Conservation (phyloP, 2,329 filamentous ascomycete genomes). For the Nigrospora osmanthi region DNA sequence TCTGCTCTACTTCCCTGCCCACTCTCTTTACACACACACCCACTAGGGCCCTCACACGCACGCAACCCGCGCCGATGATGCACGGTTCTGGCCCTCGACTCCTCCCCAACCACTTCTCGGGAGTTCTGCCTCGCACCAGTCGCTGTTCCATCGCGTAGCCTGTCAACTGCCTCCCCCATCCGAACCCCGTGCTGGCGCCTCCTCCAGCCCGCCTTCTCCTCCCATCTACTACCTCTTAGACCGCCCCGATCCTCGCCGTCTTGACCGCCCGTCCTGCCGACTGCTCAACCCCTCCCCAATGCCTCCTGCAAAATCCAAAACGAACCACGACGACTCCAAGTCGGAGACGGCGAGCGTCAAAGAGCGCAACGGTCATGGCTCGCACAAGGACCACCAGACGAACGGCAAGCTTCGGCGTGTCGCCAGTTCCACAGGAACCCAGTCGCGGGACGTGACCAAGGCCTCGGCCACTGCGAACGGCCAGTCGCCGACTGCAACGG, state of each 20-base stretch:
- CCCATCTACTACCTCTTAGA: too few relatives aligned
- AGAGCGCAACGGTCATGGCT: slow-evolving; percentile 19
- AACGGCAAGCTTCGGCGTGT: slow-evolving; percentile 49
- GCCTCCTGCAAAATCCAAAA: slow-evolving; percentile 18
- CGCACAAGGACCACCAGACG: slow-evolving; percentile 24
- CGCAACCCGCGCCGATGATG: background rate
- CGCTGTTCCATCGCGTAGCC: too few relatives aligned
- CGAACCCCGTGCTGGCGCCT: too few relatives aligned
- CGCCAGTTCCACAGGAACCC: slow-evolving; percentile 42
- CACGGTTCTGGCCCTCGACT: background rate
- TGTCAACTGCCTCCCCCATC: too few relatives aligned
- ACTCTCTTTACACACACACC: background rate
- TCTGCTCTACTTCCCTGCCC: background rate
- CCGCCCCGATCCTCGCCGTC: background rate
- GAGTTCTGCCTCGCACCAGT: background rate
- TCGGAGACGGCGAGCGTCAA: slow-evolving; percentile 24
- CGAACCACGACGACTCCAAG: slow-evolving; percentile 23
- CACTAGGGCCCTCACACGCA: background rate
- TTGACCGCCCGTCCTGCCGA: background rate
- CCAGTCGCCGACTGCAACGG: slow-evolving; percentile 7
- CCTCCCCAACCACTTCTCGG: background rate
- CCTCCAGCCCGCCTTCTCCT: too few relatives aligned
- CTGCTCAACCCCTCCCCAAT: slow-evolving; percentile 1
- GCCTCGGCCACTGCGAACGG: slow-evolving; percentile 25
- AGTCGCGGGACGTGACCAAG: slow-evolving; percentile 33